These are phyloP conservation scores for Caryopteris hybrid DNA, from an alignment of 305 asterid genomes.

Conservation along the genomic window DNA sequence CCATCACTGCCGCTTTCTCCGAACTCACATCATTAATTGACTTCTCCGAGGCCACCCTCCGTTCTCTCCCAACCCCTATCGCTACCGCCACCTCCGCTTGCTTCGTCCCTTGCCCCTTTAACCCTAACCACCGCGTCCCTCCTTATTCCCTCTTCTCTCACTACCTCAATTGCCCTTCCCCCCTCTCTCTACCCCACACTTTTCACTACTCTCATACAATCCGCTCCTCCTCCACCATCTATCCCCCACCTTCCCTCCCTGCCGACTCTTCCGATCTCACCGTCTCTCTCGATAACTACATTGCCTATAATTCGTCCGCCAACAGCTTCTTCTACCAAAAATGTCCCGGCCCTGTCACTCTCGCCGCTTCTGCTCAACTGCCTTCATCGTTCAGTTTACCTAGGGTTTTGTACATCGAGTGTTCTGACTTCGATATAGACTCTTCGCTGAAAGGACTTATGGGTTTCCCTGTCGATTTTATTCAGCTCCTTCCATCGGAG, in stretches of 20 bases:
- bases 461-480: conserved; percentile 12
- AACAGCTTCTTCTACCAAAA: conserved; percentile 48
- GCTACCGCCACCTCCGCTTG: conserved; percentile 19
- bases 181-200: conserved; percentile 31
- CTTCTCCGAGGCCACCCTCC: conserved; percentile 42
- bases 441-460: background rate
- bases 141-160: conserved; percentile 75
- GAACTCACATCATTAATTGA: conserved; percentile 49
- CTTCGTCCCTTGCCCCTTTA: conserved; percentile 59
- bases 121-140: conserved; percentile 65
- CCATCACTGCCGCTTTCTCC: conserved; percentile 40
- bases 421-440: conserved; percentile 30
- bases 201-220: conserved; percentile 43
- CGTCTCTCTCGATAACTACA: conserved; percentile 46
- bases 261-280: conserved; percentile 40
- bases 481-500: conserved; percentile 70
- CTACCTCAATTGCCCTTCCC: conserved; percentile 56
- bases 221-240: conserved; percentile 21
- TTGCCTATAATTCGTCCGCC: conserved; percentile 21
- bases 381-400: conserved; percentile 56
- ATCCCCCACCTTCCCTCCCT: conserved; percentile 18
- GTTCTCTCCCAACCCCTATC: conserved; percentile 41
- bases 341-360: conserved; percentile 67
- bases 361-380: conserved; percentile 31
- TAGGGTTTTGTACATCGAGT: conserved; percentile 33